Evolutionary conservation across 345 rosid genomes (phyloP).

Genomic region (Passiflora organensis): DNA sequence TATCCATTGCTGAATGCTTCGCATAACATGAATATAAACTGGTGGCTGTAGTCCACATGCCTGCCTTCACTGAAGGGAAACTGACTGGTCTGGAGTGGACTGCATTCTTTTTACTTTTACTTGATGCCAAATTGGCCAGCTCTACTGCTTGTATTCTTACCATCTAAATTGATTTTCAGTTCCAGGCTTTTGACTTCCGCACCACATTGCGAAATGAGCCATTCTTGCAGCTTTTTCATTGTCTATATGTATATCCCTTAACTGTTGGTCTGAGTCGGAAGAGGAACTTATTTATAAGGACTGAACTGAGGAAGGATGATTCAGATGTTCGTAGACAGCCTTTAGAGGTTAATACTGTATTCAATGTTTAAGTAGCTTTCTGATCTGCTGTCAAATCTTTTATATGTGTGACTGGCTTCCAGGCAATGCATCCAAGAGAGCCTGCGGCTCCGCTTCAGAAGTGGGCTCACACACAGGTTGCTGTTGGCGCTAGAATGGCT

Average conservation of each 20-base stretch:
- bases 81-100: neutral
- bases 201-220: slow-evolving; percentile 92
- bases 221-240: slow-evolving; percentile 93
- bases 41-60: too few species aligned
- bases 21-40: too few species aligned
- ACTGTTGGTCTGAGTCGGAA: slow-evolving; percentile 87
- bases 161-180: slow-evolving; percentile 37
- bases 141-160: neutral
- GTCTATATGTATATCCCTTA: slow-evolving; percentile 84
- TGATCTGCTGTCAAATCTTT: too few species aligned
- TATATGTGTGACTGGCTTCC: slow-evolving; percentile 22
- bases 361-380: neutral
- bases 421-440: slow-evolving; percentile 85
- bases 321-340: slow-evolving; percentile 85
- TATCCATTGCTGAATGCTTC: too few species aligned
- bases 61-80: neutral
- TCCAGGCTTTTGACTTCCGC: slow-evolving; percentile 95
- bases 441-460: slow-evolving; percentile 64
- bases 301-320: slow-evolving; percentile 93
- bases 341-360: slow-evolving; percentile 60
- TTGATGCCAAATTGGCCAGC: too few species aligned
- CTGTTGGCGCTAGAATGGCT: slow-evolving; percentile 77
- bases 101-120: neutral
- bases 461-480: slow-evolving; percentile 90
- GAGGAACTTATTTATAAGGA: slow-evolving; percentile 79